Evolutionary conservation across 768 basidiomycete genomes (phyloP), one percentile per base, ranked within the genome.

Genomic region (Suillus cothurnatus): DNA sequence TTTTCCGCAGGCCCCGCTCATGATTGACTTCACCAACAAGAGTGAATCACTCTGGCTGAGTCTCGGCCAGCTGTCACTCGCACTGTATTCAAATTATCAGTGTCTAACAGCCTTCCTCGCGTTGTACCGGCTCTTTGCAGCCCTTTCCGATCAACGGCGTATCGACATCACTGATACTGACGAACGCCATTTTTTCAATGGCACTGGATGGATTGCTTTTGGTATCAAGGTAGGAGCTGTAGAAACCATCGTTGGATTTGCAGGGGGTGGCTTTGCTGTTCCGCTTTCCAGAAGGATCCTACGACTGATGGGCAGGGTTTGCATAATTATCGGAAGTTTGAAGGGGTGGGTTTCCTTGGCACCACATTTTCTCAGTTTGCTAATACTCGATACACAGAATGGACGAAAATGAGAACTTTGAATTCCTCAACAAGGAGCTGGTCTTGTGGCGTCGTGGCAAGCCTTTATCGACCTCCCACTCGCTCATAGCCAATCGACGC

Each of bases 241-340:
- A 56, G 92, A 94, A 75, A 86, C 84, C 6, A 73, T 86, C 7
- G 70, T 88, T 12, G 92, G 91, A 1, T 92, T 92, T 68, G 82
- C 81, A 3, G 75, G 78, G 17, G 81, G 79, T 32, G 79, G 80
- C 9, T 92, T 92, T 70, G 84, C 81, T 1, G 68, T 83, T 12
- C 76, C 81, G 1, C 67, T 93, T 17, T 79, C 83, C 11, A 81
- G 92, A 43, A 84, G 91, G 19, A 77, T 87, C 26, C 65, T 94
- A 41, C 81, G 89, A 52, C 74, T 89, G 61, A 45, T 88, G 14
- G 80, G 81, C 3, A 81, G 90, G 55, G 82, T 80, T 0, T 82
- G 77, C 68, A 71, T 93, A 23, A 82, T 85, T 64, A 82, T 89
- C 62, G 92, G 92, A 21, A 67, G 88, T 26, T 76, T 86, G 34